phyloP scores from a whole-genome alignment of 2,329 filamentous ascomycete genomes.

The Sclerotinia trifoliorum region DNA sequence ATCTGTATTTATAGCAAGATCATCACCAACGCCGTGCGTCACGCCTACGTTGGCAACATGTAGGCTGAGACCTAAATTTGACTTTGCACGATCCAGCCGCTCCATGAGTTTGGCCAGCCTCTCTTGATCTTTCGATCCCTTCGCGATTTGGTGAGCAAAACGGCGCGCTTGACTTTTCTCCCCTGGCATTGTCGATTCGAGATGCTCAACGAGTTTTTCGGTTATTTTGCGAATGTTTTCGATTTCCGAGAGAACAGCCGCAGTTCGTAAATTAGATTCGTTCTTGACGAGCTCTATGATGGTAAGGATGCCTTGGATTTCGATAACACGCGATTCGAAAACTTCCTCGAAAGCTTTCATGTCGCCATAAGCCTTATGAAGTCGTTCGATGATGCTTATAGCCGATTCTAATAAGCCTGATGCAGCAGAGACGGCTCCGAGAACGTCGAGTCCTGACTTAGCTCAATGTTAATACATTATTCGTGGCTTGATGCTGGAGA shows the following conservation, averaged over 20 bases:
- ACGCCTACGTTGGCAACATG: neutral
- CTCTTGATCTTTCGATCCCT: neutral
- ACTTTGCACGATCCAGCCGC: neutral
- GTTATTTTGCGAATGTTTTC: neutral
- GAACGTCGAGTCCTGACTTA: neutral
- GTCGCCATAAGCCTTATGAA: neutral
- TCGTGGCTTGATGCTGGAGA: accelerated
- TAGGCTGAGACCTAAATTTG: neutral
- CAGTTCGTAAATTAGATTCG: neutral
- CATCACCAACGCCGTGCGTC: neutral
- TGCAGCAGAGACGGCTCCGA: neutral
- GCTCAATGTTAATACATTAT: neutral
- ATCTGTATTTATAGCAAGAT: neutral
- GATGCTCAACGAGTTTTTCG: neutral
- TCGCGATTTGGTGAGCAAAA: neutral
- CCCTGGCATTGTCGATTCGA: neutral
- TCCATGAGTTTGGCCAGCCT: neutral
- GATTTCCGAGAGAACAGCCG: neutral
- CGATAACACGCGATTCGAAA: neutral
- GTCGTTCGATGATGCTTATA: neutral
- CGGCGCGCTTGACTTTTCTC: neutral
- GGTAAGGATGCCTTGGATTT: neutral
- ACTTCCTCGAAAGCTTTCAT: neutral
- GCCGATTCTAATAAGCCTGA: neutral
- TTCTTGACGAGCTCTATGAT: neutral